Percentiles rank a stretch among this genome's conserved stretches.
These are phyloP conservation scores for Aspergillus sp. DNA, from an alignment of 2,329 filamentous ascomycete genomes.

Conservation along the genomic window DNA sequence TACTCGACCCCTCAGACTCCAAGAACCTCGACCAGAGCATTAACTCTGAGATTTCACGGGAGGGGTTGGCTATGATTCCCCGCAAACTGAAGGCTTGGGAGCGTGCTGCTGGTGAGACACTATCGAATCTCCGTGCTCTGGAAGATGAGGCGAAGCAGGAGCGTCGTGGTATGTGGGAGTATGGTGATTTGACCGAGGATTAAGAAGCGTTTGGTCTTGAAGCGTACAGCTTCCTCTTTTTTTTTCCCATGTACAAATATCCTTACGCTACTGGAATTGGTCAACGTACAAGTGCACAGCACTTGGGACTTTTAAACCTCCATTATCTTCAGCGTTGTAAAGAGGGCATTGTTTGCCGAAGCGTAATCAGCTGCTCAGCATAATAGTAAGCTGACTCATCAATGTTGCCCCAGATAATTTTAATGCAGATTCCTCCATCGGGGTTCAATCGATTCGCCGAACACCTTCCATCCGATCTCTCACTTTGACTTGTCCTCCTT, in stretches of 20 bases:
- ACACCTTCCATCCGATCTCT: conserved; percentile 1
- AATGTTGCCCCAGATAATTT: background rate
- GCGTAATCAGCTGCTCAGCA: background rate
- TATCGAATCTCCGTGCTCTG: conserved; percentile 70
- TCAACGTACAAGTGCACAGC: background rate
- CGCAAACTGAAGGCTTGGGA: conserved; percentile 92
- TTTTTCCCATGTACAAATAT: conserved; percentile 10
- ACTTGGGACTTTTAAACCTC: background rate
- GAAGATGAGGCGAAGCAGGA: conserved; percentile 77
- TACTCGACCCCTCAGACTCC: conserved; percentile 72
- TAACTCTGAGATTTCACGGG: conserved; percentile 81
- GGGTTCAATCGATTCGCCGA: background rate
- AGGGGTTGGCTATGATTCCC: conserved; percentile 87
- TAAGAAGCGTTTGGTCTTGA: conserved; percentile 39
- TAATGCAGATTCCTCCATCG: background rate
- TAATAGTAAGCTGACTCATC: conserved; percentile 1
- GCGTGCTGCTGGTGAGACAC: conserved; percentile 68
- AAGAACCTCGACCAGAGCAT: conserved; percentile 72
- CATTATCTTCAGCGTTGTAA: too few species aligned
- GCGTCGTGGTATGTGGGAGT: conserved; percentile 93
- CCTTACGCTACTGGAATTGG: background rate
- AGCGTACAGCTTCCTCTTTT: background rate
- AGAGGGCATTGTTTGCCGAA: background rate
- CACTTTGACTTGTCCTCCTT: background rate
- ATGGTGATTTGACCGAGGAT: conserved; percentile 92